A percentile compares a stretch with the other conserved stretches of the same genome.
Conservation (phyloP, 148 eudicot species). For the Diospyros kaki region DNA sequence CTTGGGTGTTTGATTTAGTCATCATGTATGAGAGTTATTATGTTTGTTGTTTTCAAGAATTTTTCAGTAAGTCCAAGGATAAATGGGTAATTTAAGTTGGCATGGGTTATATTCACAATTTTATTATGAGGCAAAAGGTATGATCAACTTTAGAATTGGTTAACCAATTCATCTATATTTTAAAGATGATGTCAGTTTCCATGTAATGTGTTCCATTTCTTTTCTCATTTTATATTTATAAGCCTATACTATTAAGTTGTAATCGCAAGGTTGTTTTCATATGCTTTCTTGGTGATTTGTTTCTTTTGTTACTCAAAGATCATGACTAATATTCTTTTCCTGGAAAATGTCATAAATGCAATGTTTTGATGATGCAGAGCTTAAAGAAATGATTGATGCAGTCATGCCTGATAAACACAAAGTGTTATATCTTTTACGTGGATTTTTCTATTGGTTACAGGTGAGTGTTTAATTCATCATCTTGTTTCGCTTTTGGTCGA, state of each 20-base stretch:
- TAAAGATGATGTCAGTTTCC: not conserved
- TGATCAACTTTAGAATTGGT: too few relatives aligned
- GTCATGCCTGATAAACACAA: slow-evolving; percentile 22
- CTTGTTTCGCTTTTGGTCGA: slow-evolving; percentile 5
- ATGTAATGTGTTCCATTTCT: not conserved
- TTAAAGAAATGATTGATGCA: slow-evolving; percentile 22
- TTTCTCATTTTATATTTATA: not conserved
- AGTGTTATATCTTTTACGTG: slow-evolving; percentile 41
- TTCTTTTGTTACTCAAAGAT: too few relatives aligned
- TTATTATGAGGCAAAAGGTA: too few relatives aligned
- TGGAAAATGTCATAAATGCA: not conserved
- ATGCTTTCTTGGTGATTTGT: not conserved
- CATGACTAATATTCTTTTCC: not conserved
- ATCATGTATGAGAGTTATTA: too few relatives aligned
- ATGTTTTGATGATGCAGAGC: slow-evolving; percentile 16
- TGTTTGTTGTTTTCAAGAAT: too few relatives aligned
- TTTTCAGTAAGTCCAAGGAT: too few relatives aligned
- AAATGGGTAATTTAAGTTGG: too few relatives aligned
- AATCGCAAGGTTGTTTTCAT: not conserved
- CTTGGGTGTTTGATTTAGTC: too few relatives aligned
- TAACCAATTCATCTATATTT: not conserved
- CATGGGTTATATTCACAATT: too few relatives aligned
- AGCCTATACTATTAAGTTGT: not conserved
- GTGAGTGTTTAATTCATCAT: slow-evolving; percentile 17
- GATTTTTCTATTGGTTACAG: slow-evolving; percentile 41